Conservation (phyloP, 2,329 filamentous ascomycete species). For the Alternaria sp. region DNA sequence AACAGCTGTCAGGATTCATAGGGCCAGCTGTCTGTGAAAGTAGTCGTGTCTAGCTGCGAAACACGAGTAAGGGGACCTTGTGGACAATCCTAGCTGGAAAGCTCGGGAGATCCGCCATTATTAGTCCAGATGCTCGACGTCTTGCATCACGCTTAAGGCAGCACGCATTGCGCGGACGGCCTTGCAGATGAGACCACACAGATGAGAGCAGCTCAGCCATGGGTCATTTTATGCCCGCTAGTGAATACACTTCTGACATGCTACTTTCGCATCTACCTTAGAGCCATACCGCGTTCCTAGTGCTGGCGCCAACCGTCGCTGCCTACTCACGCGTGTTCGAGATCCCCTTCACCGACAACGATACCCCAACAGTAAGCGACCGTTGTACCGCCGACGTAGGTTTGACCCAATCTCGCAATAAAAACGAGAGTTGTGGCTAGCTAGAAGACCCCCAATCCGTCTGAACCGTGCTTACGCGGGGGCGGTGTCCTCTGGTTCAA, state of each 20-base stretch:
- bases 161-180: slow-evolving; percentile 28
- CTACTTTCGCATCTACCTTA: slow-evolving; percentile 4
- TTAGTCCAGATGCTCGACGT: slow-evolving; percentile 36
- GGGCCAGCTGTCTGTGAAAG: slow-evolving; percentile 21
- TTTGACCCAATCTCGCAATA: background rate
- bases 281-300: slow-evolving; percentile 7
- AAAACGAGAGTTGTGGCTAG: slow-evolving; percentile 1
- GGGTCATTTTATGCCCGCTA: slow-evolving; percentile 17
- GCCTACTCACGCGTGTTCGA: slow-evolving; percentile 16
- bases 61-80: slow-evolving; percentile 7
- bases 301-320: slow-evolving; percentile 15
- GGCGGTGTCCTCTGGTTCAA: slow-evolving; percentile 9
- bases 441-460: background rate
- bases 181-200: slow-evolving; percentile 24
- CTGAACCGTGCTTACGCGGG: slow-evolving; percentile 31
- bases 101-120: slow-evolving; percentile 34
- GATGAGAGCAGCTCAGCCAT: slow-evolving; percentile 22
- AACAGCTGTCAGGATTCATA: background rate
- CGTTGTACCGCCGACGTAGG: slow-evolving; percentile 3
- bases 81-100: slow-evolving; percentile 8
- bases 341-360: slow-evolving; percentile 3
- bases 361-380: slow-evolving; percentile 1
- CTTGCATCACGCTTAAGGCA: slow-evolving; percentile 29
- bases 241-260: background rate
- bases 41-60: slow-evolving; percentile 14